Evolutionary conservation across 2,329 filamentous ascomycete genomes (phyloP).

Genomic region (Monilinia laxa): DNA sequence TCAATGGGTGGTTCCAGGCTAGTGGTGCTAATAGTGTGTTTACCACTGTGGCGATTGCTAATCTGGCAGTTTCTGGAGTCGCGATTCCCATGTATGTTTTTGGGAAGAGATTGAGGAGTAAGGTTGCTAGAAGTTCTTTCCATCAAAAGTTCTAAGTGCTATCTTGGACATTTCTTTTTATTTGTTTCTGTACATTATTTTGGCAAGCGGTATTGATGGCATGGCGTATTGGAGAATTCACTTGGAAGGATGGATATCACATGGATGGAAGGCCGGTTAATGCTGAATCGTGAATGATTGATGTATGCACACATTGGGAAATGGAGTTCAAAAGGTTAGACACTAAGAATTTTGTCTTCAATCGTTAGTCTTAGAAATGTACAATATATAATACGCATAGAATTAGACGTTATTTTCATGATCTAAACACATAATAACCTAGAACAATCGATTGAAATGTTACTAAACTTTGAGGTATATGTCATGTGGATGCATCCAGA

Average conservation of each 20-base stretch:
- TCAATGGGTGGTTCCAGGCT: conserved; percentile 36
- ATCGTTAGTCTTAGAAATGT: neutral
- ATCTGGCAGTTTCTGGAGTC: conserved; percentile 29
- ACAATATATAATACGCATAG: neutral
- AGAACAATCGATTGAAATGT: conserved; percentile 1
- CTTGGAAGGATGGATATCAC: neutral
- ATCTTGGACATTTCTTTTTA: too few species aligned
- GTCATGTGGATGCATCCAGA: neutral
- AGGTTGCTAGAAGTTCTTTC: conserved; percentile 29
- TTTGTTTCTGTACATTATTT: neutral
- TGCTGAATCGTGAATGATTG: neutral
- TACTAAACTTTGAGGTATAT: neutral
- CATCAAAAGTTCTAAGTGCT: conserved; percentile 28
- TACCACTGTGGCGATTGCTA: conserved; percentile 28
- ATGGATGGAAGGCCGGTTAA: neutral
- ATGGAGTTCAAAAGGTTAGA: conserved; percentile 1
- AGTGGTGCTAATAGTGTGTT: conserved; percentile 36
- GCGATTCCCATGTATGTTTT: conserved; percentile 38
- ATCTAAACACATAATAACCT: neutral
- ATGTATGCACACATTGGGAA: neutral
- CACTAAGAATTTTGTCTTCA: neutral
- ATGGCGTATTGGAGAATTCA: neutral
- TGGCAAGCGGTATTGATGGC: conserved; percentile 3
- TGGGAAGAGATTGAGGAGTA: conserved; percentile 40
- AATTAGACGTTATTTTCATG: neutral